Percentiles rank a stretch among this genome's conserved stretches.
These are phyloP conservation scores for Piloderma croceum DNA, from an alignment of 768 basidiomycete species.

Conservation along the genomic window DNA sequence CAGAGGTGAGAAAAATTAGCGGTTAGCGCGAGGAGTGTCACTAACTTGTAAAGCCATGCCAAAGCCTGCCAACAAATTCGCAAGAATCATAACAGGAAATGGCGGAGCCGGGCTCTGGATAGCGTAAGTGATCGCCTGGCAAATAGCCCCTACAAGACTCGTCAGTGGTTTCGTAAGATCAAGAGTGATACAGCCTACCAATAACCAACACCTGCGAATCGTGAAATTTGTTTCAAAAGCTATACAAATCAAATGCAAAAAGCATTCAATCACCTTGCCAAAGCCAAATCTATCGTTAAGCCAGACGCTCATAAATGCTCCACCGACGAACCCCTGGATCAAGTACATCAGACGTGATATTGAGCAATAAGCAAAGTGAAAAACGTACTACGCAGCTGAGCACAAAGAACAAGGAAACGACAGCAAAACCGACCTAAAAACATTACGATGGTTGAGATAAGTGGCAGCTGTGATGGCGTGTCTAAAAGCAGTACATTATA, in stretches of 20 bases:
- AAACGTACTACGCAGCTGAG: slow-evolving; percentile 3
- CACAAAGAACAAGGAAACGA: slow-evolving; percentile 33
- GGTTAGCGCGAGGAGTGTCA: not conserved
- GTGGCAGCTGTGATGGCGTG: not conserved
- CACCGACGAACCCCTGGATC: slow-evolving; percentile 5
- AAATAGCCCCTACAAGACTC: not conserved
- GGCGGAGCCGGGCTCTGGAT: not conserved
- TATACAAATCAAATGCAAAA: too few species aligned
- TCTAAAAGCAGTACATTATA: slow-evolving; percentile 18
- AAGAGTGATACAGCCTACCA: not conserved
- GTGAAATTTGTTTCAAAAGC: too few species aligned
- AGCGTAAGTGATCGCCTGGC: not conserved
- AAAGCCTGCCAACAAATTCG: not conserved
- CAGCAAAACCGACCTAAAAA: slow-evolving; percentile 15
- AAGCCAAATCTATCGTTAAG: slow-evolving; percentile 1
- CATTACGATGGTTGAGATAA: not conserved
- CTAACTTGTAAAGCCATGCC: not conserved
- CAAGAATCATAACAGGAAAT: not conserved
- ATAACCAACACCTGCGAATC: not conserved
- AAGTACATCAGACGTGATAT: not conserved
- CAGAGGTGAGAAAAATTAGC: not conserved
- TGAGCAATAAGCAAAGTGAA: not conserved
- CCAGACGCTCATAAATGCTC: slow-evolving; percentile 10
- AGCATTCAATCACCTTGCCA: slow-evolving; percentile 1
- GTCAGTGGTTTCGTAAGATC: too few species aligned